Evolutionary conservation across 139 green algal species (phyloP).

Genomic region (Coelastrella sp.): DNA sequence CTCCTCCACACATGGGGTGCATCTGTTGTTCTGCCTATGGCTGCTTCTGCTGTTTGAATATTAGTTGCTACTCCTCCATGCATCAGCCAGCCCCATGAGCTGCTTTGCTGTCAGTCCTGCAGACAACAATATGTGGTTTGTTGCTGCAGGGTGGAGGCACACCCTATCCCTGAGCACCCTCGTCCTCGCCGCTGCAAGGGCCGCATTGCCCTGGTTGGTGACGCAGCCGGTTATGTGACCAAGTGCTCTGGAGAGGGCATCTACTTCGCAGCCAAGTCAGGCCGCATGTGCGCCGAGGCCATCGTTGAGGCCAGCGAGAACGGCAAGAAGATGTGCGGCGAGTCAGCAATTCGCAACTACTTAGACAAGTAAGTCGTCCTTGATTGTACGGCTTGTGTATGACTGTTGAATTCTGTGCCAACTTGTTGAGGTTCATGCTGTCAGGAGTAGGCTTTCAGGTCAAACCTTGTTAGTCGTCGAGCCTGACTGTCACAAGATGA

Average conservation of each 20-base stretch:
- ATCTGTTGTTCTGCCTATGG: background rate
- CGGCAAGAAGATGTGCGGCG: constrained; percentile 89
- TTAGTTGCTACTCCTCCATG: too few relatives aligned
- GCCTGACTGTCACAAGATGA: too few relatives aligned
- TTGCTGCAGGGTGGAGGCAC: constrained; percentile 90
- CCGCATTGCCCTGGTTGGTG: constrained; percentile 93
- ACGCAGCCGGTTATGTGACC: constrained; percentile 98
- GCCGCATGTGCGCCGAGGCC: constrained; percentile 97
- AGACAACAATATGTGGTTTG: background rate
- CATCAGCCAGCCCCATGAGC: too few relatives aligned
- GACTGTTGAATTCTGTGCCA: too few relatives aligned
- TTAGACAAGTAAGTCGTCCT: constrained; percentile 82
- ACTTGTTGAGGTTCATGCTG: background rate
- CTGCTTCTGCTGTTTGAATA: background rate
- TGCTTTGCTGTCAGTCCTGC: too few relatives aligned
- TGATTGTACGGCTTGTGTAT: background rate
- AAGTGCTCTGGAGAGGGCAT: constrained; percentile 98
- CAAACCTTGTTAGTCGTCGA: background rate
- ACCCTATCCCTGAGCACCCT: constrained; percentile 98
- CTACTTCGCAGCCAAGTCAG: constrained; percentile 99
- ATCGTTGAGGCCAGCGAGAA: constrained; percentile 86
- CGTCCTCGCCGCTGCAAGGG: constrained; percentile 85
- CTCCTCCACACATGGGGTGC: too few relatives aligned
- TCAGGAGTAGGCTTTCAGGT: background rate
- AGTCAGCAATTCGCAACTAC: constrained; percentile 93